Conservation (phyloP, 495 filamentous ascomycete genomes). For the Pyronema omphalodes region DNA sequence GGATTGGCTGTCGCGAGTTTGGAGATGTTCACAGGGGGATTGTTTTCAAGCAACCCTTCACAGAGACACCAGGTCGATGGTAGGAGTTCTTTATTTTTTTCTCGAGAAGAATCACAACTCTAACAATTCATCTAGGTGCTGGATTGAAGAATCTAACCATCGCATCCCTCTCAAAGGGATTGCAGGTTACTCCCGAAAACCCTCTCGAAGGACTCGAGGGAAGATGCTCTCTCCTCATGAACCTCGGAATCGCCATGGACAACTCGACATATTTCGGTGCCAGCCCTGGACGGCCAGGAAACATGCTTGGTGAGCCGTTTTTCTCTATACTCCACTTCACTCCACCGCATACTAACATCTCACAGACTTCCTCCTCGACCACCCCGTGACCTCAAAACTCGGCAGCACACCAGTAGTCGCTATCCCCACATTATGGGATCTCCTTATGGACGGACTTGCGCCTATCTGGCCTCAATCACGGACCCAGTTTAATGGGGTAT, state of each 20-base stretch:
- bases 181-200: constrained; percentile 69
- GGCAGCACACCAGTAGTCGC: constrained; percentile 63
- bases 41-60: constrained; percentile 65
- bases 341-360: constrained; percentile 7
- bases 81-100: not conserved
- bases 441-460: constrained; percentile 71
- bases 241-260: constrained; percentile 56
- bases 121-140: constrained; percentile 21
- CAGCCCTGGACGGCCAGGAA: constrained; percentile 60
- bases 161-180: constrained; percentile 52
- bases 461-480: constrained; percentile 80
- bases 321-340: not conserved
- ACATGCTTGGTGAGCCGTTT: constrained; percentile 63
- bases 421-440: constrained; percentile 79
- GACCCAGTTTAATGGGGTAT: constrained; percentile 71
- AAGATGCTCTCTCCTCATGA: constrained; percentile 58
- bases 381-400: constrained; percentile 70
- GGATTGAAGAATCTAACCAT: constrained; percentile 60
- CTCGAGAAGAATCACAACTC: not conserved
- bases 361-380: constrained; percentile 77
- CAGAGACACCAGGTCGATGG: constrained; percentile 85
- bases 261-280: constrained; percentile 74
- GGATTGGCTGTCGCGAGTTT: constrained; percentile 83
- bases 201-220: constrained; percentile 79
- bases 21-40: constrained; percentile 94